A percentile compares a stretch with the other conserved stretches of the same genome.
phyloP scores from a whole-genome alignment of 2,329 filamentous ascomycete species.

The Esteya vermicola region DNA sequence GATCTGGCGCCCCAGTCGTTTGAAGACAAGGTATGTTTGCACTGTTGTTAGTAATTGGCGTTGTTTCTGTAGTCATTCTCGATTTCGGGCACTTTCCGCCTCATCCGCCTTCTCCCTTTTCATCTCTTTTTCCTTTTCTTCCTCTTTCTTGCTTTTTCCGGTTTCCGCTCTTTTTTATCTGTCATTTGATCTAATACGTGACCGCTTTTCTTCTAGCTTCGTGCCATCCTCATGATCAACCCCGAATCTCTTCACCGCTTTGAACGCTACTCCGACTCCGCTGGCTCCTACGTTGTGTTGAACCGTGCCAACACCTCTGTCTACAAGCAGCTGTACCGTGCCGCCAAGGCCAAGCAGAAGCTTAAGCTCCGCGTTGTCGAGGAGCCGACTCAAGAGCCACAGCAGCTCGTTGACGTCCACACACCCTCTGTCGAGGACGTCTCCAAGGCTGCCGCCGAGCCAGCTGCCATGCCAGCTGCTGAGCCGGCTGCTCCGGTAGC shows the following conservation, averaged over 20 bases:
- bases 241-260: constrained; percentile 51
- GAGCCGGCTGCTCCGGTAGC: background rate
- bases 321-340: constrained; percentile 94
- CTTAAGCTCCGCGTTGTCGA: constrained; percentile 66
- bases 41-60: background rate
- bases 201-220: constrained; percentile 54
- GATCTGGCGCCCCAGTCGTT: constrained; percentile 65
- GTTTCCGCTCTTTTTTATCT: no score
- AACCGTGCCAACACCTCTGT: constrained; percentile 64
- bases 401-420: background rate
- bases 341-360: constrained; percentile 96
- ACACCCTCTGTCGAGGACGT: background rate
- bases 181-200: background rate
- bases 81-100: no score
- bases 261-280: constrained; percentile 93
- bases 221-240: constrained; percentile 49
- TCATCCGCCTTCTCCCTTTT: no score
- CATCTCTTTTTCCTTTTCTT: background rate
- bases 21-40: constrained; percentile 64
- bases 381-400: background rate
- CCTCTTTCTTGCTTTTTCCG: background rate
- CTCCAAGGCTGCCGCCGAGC: constrained; percentile 3
- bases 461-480: constrained; percentile 2
- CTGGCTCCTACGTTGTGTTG: constrained; percentile 64
- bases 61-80: no score